Base-by-base conservation (phyloP, 1,284 basidiomycete genomes). In the Calocybe gambosa region DNA sequence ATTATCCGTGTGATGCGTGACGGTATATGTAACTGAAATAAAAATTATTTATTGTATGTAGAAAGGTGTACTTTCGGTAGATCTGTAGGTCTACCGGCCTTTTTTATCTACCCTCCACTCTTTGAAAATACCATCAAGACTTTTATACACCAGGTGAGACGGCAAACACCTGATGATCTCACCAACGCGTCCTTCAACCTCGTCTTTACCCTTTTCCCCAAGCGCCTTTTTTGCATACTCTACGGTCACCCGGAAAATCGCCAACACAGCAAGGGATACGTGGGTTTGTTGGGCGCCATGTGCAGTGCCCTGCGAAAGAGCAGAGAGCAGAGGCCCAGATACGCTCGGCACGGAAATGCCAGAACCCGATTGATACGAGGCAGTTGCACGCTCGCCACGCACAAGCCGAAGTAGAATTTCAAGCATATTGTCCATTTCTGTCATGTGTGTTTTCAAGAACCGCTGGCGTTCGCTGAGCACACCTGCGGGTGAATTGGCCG, bases 241-340 rank as follows among this genome's bases (percentile, higher is more conserved):
- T 44, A 85, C 71, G 5, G 85, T 75, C 68, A 95, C 78, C 31
- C 88, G 78, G 68, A 92, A 93, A 62, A 97, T 80, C 6, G 92
- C 91, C 48, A 96, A 72, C 20, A 97, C 89, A 3, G 93, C 91
- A 18, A 97, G 75, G 6, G 87, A 90, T 26, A 95, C 87, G 57
- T 94, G 93, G 1, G 92, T 96, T 68, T 97, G 93, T 59, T 94
- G 89, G 39, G 78, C 73, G 15, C 83, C 83, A 59, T 93, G 91
- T 5, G 87, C 80, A 5, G 87, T 88, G 36, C 81, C 80, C 18
- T 80, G 77, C 2, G 79, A 73, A 29, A 91, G 73, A 12, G 88
- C 88, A 18, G 82, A 72, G 1, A 82, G 69, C 49, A 84, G 70
- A 31, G 80, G 80, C 5, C 84, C 80, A 45, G 77, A 75, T 42